Evolutionary conservation across 495 filamentous ascomycete species (phyloP).

Genomic region (Hypomontagnella submonticulosa): DNA sequence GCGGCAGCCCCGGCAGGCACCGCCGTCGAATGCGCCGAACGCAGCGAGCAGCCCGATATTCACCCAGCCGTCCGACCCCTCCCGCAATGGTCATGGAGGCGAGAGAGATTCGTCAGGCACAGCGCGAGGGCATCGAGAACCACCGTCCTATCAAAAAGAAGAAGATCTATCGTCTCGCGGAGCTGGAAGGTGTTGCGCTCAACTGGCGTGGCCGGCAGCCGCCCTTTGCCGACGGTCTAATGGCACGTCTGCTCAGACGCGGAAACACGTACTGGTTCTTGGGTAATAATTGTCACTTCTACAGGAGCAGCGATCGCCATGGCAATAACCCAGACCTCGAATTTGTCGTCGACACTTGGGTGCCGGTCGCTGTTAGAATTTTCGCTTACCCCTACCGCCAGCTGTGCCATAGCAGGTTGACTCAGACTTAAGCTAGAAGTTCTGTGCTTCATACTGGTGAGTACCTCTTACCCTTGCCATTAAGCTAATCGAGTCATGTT

Average conservation of each 20-base stretch:
- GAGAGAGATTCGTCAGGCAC: no score
- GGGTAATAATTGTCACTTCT: conserved; percentile 7
- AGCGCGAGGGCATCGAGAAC: no score
- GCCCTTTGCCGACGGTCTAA: not conserved
- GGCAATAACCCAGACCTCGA: not conserved
- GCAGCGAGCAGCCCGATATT: no score
- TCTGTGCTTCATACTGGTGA: no score
- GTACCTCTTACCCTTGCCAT: no score
- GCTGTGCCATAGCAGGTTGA: conserved; percentile 7
- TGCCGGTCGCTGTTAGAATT: conserved; percentile 3
- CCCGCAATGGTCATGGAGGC: no score
- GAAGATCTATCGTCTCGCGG: conserved; percentile 11
- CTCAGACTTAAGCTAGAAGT: no score
- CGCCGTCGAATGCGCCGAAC: no score
- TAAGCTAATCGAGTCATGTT: no score
- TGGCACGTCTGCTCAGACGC: not conserved
- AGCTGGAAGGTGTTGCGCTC: conserved; percentile 21
- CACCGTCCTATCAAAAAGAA: not conserved
- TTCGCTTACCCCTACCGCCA: conserved; percentile 26
- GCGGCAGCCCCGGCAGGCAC: no score
- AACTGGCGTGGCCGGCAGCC: not conserved
- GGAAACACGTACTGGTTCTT: conserved; percentile 26
- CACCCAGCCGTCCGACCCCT: no score
- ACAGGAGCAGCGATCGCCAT: not conserved
- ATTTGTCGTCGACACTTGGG: conserved; percentile 11